A percentile compares a stretch with the other conserved stretches of the same genome.
Conservation (phyloP, 2,329 filamentous ascomycete species). For the Furcasterigmium furcatum region DNA sequence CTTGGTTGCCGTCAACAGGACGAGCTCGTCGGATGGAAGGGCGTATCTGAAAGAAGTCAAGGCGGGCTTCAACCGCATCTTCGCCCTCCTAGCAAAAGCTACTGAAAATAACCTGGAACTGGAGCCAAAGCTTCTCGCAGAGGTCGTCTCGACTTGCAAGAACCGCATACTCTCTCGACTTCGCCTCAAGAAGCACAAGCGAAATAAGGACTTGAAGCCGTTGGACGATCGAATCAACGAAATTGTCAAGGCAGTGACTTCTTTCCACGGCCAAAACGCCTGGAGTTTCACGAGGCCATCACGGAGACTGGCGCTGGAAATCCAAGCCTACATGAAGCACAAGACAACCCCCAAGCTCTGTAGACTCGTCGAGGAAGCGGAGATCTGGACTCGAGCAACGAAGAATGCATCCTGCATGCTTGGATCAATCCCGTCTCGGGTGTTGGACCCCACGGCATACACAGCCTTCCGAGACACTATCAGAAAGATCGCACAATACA, state of each 20-base stretch:
- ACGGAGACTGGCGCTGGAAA: no score
- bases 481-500: constrained; percentile 31
- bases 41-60: constrained; percentile 12
- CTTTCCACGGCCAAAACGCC: no score
- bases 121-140: constrained; percentile 16
- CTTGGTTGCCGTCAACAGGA: constrained; percentile 27
- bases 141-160: constrained; percentile 25
- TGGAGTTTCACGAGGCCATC: no score
- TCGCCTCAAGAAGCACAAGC: constrained; percentile 11
- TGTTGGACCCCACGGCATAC: constrained; percentile 8
- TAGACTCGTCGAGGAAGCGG: constrained; percentile 22
- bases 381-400: constrained; percentile 19
- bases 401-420: no score
- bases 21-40: constrained; percentile 9
- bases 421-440: neutral
- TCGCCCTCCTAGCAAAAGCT: no score
- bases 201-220: constrained; percentile 9
- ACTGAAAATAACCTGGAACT: no score
- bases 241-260: neutral
- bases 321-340: constrained; percentile 18
- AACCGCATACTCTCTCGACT: constrained; percentile 22
- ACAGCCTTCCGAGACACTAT: constrained; percentile 25
- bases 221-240: constrained; percentile 2
- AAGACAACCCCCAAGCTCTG: constrained; percentile 15
- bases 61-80: constrained; percentile 10